A percentile compares a stretch with the other conserved stretches of the same genome.
phyloP scores from a whole-genome alignment of 176 grass and related monocot genomes.

The Raddia guianensis region DNA sequence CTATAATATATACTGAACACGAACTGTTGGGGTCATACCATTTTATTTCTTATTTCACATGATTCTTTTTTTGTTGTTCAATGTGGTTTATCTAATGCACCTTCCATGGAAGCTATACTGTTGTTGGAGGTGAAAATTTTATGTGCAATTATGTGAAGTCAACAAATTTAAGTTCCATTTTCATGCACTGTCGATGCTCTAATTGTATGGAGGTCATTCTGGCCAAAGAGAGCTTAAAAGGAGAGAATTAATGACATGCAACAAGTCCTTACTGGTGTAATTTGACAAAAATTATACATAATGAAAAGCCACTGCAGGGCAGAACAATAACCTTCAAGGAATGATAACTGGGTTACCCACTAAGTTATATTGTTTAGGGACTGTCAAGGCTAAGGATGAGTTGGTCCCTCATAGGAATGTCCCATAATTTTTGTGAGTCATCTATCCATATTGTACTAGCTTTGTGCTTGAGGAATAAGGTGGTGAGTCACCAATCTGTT shows the following conservation, averaged over 20 bases:
- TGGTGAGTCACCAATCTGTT: background rate
- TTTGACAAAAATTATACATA: slow-evolving; percentile 13
- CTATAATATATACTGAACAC: background rate
- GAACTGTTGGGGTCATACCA: slow-evolving; percentile 2
- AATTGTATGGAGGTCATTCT: background rate
- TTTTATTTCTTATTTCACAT: background rate
- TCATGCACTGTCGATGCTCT: background rate
- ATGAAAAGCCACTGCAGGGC: background rate
- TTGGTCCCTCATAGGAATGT: background rate
- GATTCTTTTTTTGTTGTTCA: background rate
- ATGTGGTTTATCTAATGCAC: background rate
- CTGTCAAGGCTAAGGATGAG: background rate
- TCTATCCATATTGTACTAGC: background rate
- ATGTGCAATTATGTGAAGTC: background rate
- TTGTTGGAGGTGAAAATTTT: background rate
- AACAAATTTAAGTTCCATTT: background rate
- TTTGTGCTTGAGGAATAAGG: background rate
- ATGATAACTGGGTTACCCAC: slow-evolving; percentile 10
- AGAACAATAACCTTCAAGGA: background rate
- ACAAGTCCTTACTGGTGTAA: background rate
- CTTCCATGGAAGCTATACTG: background rate
- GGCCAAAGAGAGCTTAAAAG: background rate
- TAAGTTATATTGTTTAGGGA: background rate
- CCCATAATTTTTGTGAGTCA: background rate
- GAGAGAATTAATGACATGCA: slow-evolving; percentile 1